Base-by-base conservation (phyloP, 2,329 filamentous ascomycete genomes). In the Alternaria consortialis region DNA sequence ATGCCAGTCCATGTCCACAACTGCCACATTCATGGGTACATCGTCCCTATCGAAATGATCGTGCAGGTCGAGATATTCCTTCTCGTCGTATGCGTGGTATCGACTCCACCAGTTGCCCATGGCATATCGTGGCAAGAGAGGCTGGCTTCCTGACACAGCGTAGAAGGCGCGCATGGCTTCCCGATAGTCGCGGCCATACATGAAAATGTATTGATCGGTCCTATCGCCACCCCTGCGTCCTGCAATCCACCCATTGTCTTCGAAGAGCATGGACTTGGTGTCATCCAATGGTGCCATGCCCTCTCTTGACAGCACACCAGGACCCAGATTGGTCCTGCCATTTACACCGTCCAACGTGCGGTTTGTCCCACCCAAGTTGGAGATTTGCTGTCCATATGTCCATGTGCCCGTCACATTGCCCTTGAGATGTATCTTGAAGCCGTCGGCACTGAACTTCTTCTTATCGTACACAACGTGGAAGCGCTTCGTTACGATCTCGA, bases 1-100 rank as follows among this genome's bases (percentile, higher is more conserved):
- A 74, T 90, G 88, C 88, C 87, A 90, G 71, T 89, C 88, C 87
- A 90, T 90, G 68, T 90, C 88, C 4, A 90, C 74, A 0, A 89
- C 86, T 2, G 83, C 86, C 6, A 88, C 86, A 5, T 82, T 85
- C 37, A 90, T 76, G 0, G 88, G 88, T 7, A 90, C 82, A 0
- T 80, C 73, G 25, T 85, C 75, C 8, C 76, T 73, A 5, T 77
- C 71, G 64, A 90, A 89, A 51, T 81, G 80, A 56, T 87, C 84
- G 80, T 90, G 85, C 15, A 90, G 78, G 13, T 77, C 74, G 2
- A 88, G 62, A 67, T 89, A 90, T 64, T 87, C 85, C 2, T 84
- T 78, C 29, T 82, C 80, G 0, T 78, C 80, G 68, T 89, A 90
- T 2, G 81, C 82, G 67, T 89, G 84, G 71, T 89, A 90, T 7